Base-by-base conservation (phyloP, 805 yeast genomes). In the Candida rishiriensis region DNA sequence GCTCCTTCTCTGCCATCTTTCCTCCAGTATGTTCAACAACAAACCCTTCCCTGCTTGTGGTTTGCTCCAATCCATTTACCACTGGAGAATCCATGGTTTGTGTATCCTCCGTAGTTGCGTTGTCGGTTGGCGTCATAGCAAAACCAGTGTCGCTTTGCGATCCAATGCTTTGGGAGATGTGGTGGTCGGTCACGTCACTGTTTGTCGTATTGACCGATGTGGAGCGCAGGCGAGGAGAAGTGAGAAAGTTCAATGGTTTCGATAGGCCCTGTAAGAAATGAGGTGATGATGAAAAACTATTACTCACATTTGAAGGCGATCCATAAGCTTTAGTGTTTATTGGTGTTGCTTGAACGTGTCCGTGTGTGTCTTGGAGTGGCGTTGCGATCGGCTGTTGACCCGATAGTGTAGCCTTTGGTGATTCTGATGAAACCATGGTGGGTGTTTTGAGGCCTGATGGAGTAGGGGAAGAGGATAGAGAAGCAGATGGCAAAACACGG, bases 171-270 rank as follows among this genome's bases (percentile, higher is more conserved):
- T n/a, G n/a, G n/a, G n/a, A n/a, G n/a, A n/a, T n/a, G n/a, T n/a
- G n/a, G n/a, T 21, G 26, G 7, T 21, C 26, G 26, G 26, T 21
- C 4, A 21, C 26, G 26, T 21, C 26, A 7, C 26, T 21, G 26
- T 21, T 21, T 21, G 26, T 21, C 26, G 26, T 21, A 35, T 49
- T 51, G 17, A 44, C 45, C 4, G 52, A 42, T 6, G 47, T 36
- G 8, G 55, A 32, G 10, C 41, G 36, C 10, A 43, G 17, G 31
- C 50, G 49, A 16, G 54, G 57, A 11, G 59, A 50, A 16, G 45
- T 21, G 8, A 46, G 40, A 7, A 41, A 35, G 14, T 47, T 54
- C 14, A 45, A 40, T 6, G 57, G 51, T 34, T 49, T 54, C n/a
- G 48, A 44, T 29, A 48, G 34, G 12, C 37, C 40, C 34, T 42